Evolutionary conservation across 2,329 filamentous ascomycete genomes (phyloP).

Genomic region (Amauroascus verrucosus): DNA sequence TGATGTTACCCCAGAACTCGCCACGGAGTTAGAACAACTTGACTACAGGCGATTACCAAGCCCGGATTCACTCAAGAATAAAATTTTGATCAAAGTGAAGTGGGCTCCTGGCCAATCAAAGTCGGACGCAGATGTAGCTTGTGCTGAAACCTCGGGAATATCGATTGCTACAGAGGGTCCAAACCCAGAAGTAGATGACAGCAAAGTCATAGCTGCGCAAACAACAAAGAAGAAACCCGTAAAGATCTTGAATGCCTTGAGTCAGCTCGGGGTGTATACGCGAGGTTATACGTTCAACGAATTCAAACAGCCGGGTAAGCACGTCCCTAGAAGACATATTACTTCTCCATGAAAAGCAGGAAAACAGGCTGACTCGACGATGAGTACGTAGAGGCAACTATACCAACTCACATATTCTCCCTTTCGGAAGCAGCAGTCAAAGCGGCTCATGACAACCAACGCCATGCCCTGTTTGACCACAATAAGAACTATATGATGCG

Average conservation of each 20-base stretch:
- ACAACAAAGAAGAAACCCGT: constrained; percentile 35
- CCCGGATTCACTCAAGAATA: constrained; percentile 61
- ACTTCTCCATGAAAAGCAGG: not conserved
- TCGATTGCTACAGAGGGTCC: constrained; percentile 8
- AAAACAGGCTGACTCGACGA: not conserved
- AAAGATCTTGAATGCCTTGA: constrained; percentile 62
- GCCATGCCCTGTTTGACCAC: constrained; percentile 62
- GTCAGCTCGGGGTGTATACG: constrained; percentile 72
- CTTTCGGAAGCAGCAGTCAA: constrained; percentile 55
- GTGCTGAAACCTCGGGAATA: constrained; percentile 14
- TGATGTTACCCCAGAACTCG: constrained; percentile 50
- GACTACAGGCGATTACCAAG: constrained; percentile 47
- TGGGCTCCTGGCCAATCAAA: constrained; percentile 35
- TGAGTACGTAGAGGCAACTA: constrained; percentile 32
- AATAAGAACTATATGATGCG: constrained; percentile 77
- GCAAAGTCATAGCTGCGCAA: constrained; percentile 6
- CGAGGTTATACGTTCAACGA: constrained; percentile 70
- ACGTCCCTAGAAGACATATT: not conserved
- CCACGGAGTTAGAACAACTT: constrained; percentile 36
- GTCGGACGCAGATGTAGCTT: constrained; percentile 6
- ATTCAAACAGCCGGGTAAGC: constrained; percentile 56
- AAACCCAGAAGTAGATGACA: not conserved
- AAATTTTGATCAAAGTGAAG: constrained; percentile 78
- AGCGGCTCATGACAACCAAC: constrained; percentile 49
- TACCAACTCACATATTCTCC: constrained; percentile 55